These are phyloP conservation scores for Kokia cookei DNA, from an alignment of 441 rosid genomes.

Conservation along the genomic window DNA sequence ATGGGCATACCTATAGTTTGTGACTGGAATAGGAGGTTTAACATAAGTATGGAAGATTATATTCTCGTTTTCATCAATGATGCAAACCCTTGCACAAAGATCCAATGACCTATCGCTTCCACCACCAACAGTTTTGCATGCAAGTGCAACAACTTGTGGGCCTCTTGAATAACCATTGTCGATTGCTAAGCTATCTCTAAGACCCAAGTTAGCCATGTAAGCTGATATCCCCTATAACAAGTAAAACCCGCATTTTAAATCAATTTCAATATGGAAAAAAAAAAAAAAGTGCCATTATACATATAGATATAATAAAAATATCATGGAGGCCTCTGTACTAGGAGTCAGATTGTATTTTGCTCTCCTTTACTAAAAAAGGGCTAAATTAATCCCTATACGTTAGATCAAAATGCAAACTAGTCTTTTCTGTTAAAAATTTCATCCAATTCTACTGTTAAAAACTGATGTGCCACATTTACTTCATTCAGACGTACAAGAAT, in stretches of 20 bases:
- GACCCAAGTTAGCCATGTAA: constrained; percentile 55
- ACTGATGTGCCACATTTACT: too few relatives aligned
- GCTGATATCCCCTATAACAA: constrained; percentile 37
- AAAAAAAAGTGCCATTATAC: background rate
- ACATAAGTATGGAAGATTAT: constrained; percentile 69
- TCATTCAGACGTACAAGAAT: too few relatives aligned
- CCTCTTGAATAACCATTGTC: constrained; percentile 45
- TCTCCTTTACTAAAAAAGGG: too few relatives aligned
- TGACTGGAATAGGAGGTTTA: constrained; percentile 63
- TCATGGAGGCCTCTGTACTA: too few relatives aligned
- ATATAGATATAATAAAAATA: background rate
- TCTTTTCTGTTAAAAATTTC: too few relatives aligned
- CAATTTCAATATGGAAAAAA: background rate
- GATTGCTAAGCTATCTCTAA: constrained; percentile 42
- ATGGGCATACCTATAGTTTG: constrained; percentile 50
- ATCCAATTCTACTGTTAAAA: too few relatives aligned
- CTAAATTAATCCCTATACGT: too few relatives aligned
- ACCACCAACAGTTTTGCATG: constrained; percentile 94
- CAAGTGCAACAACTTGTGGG: constrained; percentile 58
- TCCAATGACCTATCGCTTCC: constrained; percentile 84
- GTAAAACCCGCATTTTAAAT: background rate
- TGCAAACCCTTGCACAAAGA: constrained; percentile 70
- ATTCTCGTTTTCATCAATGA: constrained; percentile 68
- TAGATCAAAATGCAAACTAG: too few relatives aligned
- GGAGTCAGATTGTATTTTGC: too few relatives aligned